Evolutionary conservation across 371 early-diverging fungal species (phyloP), one percentile per base, ranked within the genome.

Genomic region (Saksenaea vasiformis): DNA sequence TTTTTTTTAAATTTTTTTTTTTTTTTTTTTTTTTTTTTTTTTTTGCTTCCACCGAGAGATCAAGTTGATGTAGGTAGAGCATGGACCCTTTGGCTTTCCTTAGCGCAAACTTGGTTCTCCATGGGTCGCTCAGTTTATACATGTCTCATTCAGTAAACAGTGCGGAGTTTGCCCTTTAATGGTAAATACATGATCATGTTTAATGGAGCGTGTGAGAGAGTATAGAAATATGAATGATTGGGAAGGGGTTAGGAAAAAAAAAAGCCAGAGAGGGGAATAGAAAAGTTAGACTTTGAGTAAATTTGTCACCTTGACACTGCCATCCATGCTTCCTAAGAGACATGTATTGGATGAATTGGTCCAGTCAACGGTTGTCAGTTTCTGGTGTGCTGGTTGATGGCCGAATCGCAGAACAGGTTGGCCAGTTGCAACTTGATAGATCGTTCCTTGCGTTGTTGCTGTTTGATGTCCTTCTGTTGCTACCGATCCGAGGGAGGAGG

Each of bases 341-440:
- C 85, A 85, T 28, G 87, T 80, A 59, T 78, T 84, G 0, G 81
- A 84, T 5, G 84, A 69, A 56, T 72, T 73, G 1, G 85, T 83
- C 87, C 87, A 87, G 61, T 85, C 87, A 1, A 85, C 85, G 2
- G 82, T 69, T 0, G 85, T 85, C 15, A 87, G 54, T 8, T 77
- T 74, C 55, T 75, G 76, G 51, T 71, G 44, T 19, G 70, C 65
- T 10, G 80, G 73, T 35, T 84, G 81, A 10, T 75, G 69, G 19
- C 79, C 73, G 17, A 87, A 73, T 31, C 78, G 77, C 22, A 82
- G 72, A 5, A 73, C 69, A 13, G 75, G 74, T 11, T 76, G 72
- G 14, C 80, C 80, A n/a, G 76, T 73, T 1, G 72, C 41, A 14
- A 78, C 70, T 53, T 77, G 77, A 58, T 62, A 72, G 3, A 77